phyloP scores from a whole-genome alignment of 2,329 filamentous ascomycete species.

The Ceratocystis alfenasii region DNA sequence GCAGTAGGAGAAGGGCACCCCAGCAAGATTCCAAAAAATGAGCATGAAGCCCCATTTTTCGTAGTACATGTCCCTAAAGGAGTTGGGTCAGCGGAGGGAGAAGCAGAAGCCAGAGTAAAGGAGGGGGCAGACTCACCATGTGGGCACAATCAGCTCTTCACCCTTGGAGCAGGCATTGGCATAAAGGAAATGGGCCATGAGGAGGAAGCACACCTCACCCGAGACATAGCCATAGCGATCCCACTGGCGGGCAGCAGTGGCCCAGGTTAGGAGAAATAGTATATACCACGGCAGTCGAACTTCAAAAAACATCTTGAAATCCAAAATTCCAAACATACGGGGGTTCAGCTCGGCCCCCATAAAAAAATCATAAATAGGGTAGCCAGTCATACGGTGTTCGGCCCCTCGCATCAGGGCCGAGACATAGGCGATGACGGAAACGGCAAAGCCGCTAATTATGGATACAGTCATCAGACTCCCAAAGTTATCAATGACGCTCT shows the following conservation, averaged over 20 bases:
- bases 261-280: slow-evolving; percentile 64
- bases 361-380: slow-evolving; percentile 81
- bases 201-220: slow-evolving; percentile 68
- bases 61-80: slow-evolving; percentile 70
- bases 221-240: slow-evolving; percentile 77
- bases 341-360: slow-evolving; percentile 87
- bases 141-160: slow-evolving; percentile 79
- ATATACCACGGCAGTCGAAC: slow-evolving; percentile 89
- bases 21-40: slow-evolving; percentile 93
- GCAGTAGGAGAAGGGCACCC: slow-evolving; percentile 83
- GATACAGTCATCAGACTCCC: slow-evolving; percentile 86
- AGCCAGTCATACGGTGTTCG: slow-evolving; percentile 85
- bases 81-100: background rate
- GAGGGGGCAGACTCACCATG: slow-evolving; percentile 40
- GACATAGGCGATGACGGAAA: slow-evolving; percentile 73
- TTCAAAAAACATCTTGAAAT: slow-evolving; percentile 96
- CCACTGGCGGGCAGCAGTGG: slow-evolving; percentile 68
- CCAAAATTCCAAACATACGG: slow-evolving; percentile 71
- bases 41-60: slow-evolving; percentile 98
- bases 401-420: slow-evolving; percentile 70
- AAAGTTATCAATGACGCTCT: slow-evolving; percentile 90
- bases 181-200: slow-evolving; percentile 86
- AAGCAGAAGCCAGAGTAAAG: background rate
- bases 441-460: slow-evolving; percentile 78
- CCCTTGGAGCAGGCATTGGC: slow-evolving; percentile 87